phyloP scores from a whole-genome alignment of 805 yeast species.

The Yamadazyma paraphyllophila region DNA sequence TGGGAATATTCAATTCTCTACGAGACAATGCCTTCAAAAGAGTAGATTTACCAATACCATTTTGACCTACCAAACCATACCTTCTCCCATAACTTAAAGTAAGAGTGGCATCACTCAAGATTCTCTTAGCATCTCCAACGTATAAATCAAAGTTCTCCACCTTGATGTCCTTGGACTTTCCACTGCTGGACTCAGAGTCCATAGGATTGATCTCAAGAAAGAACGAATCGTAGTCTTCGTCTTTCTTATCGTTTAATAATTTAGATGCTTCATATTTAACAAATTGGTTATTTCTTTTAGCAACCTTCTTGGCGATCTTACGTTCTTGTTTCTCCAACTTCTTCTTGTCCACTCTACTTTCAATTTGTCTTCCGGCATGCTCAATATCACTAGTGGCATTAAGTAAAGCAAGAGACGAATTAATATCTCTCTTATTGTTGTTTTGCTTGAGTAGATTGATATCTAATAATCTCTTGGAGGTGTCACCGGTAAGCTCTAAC shows the following conservation, averaged over 20 bases:
- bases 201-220: constrained; percentile 93
- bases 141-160: constrained; percentile 89
- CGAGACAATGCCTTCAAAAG: constrained; percentile 85
- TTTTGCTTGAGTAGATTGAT: constrained; percentile 61
- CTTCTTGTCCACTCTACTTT: constrained; percentile 92
- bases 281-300: constrained; percentile 79
- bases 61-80: constrained; percentile 97
- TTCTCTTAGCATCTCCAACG: constrained; percentile 94
- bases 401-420: constrained; percentile 70
- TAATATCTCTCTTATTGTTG: constrained; percentile 66
- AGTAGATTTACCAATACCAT: constrained; percentile 99
- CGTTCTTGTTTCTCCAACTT: constrained; percentile 96
- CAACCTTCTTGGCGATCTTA: constrained; percentile 95
- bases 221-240: constrained; percentile 88
- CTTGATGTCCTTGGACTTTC: constrained; percentile 95
- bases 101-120: constrained; percentile 81
- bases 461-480: constrained; percentile 82
- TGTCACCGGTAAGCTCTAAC: constrained; percentile 76
- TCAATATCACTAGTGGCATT: constrained; percentile 85
- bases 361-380: constrained; percentile 87
- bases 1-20: constrained; percentile 91
- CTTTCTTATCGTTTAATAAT: constrained; percentile 61
- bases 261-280: constrained; percentile 94
- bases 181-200: constrained; percentile 78
- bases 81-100: constrained; percentile 89